Conservation (phyloP, 805 yeast genomes). For the Starmera dryadoides region DNA sequence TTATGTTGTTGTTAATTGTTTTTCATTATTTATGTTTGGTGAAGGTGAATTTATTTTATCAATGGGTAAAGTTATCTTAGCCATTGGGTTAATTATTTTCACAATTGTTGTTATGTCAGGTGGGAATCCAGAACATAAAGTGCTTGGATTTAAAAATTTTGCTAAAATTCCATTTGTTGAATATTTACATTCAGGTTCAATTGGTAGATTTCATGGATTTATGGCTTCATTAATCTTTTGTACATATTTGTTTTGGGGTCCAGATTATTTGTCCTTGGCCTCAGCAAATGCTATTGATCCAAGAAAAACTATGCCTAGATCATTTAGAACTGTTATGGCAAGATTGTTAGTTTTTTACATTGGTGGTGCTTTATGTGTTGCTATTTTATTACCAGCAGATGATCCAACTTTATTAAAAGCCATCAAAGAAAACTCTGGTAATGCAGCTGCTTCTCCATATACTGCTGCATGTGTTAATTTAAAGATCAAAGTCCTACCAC, state of each 20-base stretch:
- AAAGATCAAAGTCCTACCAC: conserved; percentile 55
- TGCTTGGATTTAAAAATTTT: conserved; percentile 40
- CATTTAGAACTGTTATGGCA: conserved; percentile 50
- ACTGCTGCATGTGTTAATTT: conserved; percentile 66
- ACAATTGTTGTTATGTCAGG: conserved; percentile 46
- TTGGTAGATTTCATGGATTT: conserved; percentile 51
- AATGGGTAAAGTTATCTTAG: conserved; percentile 51
- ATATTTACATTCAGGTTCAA: conserved; percentile 30
- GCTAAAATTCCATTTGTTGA: conserved; percentile 25
- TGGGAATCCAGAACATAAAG: conserved; percentile 31
- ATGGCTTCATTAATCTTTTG: conserved; percentile 22
- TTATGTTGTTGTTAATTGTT: conserved; percentile 34
- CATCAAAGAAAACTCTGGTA: conserved; percentile 39
- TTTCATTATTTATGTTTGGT: conserved; percentile 49
- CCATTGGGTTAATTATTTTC: conserved; percentile 51
- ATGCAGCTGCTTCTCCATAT: conserved; percentile 63
- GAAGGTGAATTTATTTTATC: conserved; percentile 58
- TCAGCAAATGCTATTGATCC: conserved; percentile 63
- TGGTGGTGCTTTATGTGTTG: conserved; percentile 55
- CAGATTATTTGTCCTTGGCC: conserved; percentile 60
- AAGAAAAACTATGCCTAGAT: conserved; percentile 50
- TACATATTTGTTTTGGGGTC: conserved; percentile 46
- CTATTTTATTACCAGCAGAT: conserved; percentile 51
- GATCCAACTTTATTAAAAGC: conserved; percentile 43
- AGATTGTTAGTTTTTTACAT: conserved; percentile 50